Evolutionary conservation across 2,329 filamentous ascomycete species (phyloP).

Genomic region (Xylariomycetidae sp.): DNA sequence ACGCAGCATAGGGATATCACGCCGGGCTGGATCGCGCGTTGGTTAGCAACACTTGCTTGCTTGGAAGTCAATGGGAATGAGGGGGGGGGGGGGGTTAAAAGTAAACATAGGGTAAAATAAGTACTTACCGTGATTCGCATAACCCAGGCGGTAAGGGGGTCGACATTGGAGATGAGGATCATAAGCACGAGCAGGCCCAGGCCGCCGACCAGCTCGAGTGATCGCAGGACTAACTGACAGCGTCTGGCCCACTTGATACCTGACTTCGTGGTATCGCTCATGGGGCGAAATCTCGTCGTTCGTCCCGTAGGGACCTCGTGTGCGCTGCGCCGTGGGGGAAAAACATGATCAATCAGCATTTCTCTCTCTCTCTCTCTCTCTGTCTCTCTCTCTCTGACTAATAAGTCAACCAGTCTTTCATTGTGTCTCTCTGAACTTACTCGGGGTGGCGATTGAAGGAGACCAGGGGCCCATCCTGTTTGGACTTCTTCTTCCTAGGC

Average conservation of each 20-base stretch:
- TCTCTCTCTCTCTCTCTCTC: no score
- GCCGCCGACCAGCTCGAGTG: conserved; percentile 63
- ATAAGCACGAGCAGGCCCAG: conserved; percentile 69
- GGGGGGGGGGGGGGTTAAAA: no score
- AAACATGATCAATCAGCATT: no score
- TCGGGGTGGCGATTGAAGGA: conserved; percentile 85
- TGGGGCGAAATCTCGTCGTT: conserved; percentile 55
- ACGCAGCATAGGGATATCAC: conserved; percentile 65
- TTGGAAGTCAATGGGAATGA: no score
- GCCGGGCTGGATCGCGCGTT: conserved; percentile 71
- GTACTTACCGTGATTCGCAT: conserved; percentile 69
- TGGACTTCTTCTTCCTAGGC: conserved; percentile 54
- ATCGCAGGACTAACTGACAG: conserved; percentile 64
- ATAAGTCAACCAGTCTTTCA: no score
- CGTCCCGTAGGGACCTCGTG: conserved; percentile 62
- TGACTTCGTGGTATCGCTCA: conserved; percentile 66
- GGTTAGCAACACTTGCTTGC: no score
- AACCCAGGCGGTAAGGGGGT: conserved; percentile 66
- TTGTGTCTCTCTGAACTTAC: no score
- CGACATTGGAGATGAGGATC: conserved; percentile 68
- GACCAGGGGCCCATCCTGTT: conserved; percentile 70
- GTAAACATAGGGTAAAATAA: no score
- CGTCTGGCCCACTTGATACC: conserved; percentile 66
- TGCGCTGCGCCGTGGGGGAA: no score
- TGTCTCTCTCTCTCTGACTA: no score